Evolutionary conservation across 495 filamentous ascomycete genomes (phyloP), one percentile per base, ranked within the genome.

Genomic region (Annulohypoxylon maeteangense): DNA sequence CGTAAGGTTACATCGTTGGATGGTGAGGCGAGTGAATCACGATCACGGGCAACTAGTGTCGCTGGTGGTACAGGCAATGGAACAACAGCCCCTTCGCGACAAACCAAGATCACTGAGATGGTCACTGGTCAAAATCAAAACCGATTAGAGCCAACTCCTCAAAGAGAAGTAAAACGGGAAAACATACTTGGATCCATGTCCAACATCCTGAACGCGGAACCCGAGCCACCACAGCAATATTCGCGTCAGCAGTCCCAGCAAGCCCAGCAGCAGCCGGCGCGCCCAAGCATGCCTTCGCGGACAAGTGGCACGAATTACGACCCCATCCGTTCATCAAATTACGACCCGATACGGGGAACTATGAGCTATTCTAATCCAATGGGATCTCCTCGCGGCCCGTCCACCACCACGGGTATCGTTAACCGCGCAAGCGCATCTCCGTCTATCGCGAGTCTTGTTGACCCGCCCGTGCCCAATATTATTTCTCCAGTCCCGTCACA

Each of bases 371-470:
- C 78, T 40, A 88, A 84, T 40, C 79, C 86, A 3, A 83, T 86
- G 58, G 84, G 82, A 20, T 86, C 88, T n/a, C 84, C 87, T 16
- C 83, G 87, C 12, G 83, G 86, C 0, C 82, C 83, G 14, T 62
- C 77, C 68, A 83, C 81, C 57, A 83, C 65, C 59, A 80, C 58
- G 38, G 48, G 55, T 22, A 72, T 74, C 62, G 78, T 80, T 42
- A 91, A 88, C 74, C 88, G 91, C 55, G 92, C 93, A 16, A 95
- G 92, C 76, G 91, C 92, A 18, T 97, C 94, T 23, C 93, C 94
- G 7, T 93, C 94, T 0, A 97, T 97, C 67, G 89, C 93, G 18
- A 95, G 92, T 77, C 85, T 97, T 36, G 93, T 97, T 42, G 93
- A 97, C 67, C 92, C 92, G 7, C 88, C 91, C 10, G 78, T 76